Evolutionary conservation across 352 stramenopile genomes (phyloP).

Genomic region (Elongisporangium anandrum): DNA sequence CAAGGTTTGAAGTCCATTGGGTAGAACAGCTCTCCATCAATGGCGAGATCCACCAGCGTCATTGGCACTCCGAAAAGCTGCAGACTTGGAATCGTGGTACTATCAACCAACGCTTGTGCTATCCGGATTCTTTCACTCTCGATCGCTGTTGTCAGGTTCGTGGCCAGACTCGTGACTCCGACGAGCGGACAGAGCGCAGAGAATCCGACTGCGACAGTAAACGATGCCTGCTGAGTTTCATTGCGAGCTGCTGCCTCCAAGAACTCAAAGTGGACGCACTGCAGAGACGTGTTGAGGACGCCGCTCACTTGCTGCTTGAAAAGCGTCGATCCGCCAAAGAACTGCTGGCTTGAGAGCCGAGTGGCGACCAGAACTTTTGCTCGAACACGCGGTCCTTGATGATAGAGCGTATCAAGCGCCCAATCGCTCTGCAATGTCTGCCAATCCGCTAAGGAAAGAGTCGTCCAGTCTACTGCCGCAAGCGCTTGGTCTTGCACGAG

Average conservation of each 20-base stretch:
- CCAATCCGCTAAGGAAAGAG: background rate
- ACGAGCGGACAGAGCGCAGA: constrained; percentile 14
- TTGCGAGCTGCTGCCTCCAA: constrained; percentile 9
- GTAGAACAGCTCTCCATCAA: constrained; percentile 18
- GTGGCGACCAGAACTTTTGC: constrained; percentile 16
- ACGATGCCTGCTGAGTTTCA: constrained; percentile 6
- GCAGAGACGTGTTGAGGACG: constrained; percentile 7
- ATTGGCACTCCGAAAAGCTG: constrained; percentile 14
- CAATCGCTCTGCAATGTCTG: background rate
- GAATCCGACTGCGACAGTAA: constrained; percentile 13
- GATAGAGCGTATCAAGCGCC: background rate
- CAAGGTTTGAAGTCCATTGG: constrained; percentile 22
- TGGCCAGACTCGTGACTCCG: background rate
- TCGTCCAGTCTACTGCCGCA: background rate
- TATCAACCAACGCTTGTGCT: background rate
- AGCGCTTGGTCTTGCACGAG: background rate
- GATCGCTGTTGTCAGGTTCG: background rate
- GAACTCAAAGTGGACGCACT: constrained; percentile 18
- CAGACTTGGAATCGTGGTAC: constrained; percentile 8
- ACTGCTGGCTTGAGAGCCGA: constrained; percentile 7
- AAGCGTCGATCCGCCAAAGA: constrained; percentile 9
- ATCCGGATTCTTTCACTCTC: background rate
- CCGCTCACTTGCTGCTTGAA: constrained; percentile 13
- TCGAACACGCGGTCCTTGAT: constrained; percentile 10
- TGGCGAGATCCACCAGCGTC: constrained; percentile 11